Percentiles rank a stretch among this genome's conserved stretches.
Conservation (phyloP, 202 grass and related monocot genomes). For the Musa balbisiana region DNA sequence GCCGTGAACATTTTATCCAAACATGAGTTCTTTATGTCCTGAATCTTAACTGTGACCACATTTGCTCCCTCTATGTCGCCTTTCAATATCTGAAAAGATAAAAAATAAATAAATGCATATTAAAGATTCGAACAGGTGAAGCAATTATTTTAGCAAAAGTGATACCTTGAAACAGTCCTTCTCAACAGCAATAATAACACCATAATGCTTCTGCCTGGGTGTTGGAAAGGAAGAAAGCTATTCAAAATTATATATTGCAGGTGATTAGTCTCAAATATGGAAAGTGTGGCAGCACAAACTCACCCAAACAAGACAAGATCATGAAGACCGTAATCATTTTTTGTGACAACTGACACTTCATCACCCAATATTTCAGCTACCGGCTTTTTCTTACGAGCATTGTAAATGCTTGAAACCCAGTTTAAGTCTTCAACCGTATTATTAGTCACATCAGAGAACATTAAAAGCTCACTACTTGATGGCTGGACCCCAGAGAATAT, state of each 20-base stretch:
- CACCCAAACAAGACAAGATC: constrained; percentile 94
- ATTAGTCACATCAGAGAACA: constrained; percentile 66
- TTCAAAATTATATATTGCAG: constrained; percentile 6
- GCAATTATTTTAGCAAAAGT: constrained; percentile 16
- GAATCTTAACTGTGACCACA: constrained; percentile 46
- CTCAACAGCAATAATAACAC: constrained; percentile 69
- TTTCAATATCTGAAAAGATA: constrained; percentile 56
- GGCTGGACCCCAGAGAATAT: constrained; percentile 87
- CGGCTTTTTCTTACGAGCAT: constrained; percentile 46
- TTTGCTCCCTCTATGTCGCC: constrained; percentile 57
- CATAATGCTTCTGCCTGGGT: constrained; percentile 76
- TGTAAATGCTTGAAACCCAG: constrained; percentile 66
- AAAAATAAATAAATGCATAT: not conserved
- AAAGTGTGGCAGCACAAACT: constrained; percentile 25
- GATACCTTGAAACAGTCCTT: constrained; percentile 74
- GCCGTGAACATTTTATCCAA: constrained; percentile 96
- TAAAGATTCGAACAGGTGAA: constrained; percentile 9
- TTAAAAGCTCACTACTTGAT: constrained; percentile 62
- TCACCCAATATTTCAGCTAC: constrained; percentile 29
- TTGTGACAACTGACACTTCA: constrained; percentile 45
- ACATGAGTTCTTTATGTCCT: constrained; percentile 66
- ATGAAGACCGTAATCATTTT: constrained; percentile 53
- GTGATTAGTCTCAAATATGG: not conserved
- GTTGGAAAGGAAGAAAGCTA: constrained; percentile 32
- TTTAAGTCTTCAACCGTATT: constrained; percentile 52